phyloP scores from a whole-genome alignment of 805 yeast genomes.

The Lipomyces yamadae region DNA sequence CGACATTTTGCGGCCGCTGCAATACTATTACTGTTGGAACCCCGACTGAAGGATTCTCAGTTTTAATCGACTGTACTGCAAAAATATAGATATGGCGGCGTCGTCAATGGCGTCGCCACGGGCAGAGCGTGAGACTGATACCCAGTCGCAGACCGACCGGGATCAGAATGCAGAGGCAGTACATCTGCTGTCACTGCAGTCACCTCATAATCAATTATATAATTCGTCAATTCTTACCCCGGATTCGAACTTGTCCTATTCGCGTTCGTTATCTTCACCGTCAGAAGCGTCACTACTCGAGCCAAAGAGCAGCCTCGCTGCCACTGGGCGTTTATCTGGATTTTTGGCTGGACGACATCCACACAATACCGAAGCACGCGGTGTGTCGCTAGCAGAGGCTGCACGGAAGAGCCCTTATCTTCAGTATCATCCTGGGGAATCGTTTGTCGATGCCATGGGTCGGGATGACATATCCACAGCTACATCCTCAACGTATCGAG shows the following conservation, averaged over 20 bases:
- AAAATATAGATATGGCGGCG: background rate
- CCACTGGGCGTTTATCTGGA: background rate
- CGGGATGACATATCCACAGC: background rate
- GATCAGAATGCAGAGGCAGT: conserved; percentile 16
- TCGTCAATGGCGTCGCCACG: background rate
- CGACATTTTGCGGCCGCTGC: background rate
- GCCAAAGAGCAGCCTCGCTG: background rate
- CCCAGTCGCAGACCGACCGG: background rate
- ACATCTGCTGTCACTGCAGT: conserved; percentile 16
- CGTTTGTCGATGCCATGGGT: background rate
- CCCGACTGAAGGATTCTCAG: background rate
- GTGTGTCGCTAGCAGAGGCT: conserved; percentile 16
- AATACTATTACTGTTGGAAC: background rate
- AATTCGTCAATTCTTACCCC: background rate
- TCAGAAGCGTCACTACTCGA: background rate
- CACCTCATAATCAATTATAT: background rate
- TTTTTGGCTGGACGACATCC: background rate
- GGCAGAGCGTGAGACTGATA: background rate
- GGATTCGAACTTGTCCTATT: background rate
- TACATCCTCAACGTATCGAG: background rate
- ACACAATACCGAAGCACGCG: background rate
- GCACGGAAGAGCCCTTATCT: conserved; percentile 13
- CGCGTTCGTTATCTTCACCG: conserved; percentile 2
- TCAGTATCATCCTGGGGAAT: background rate
- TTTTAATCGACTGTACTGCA: background rate